Conservation (phyloP, 129 eudicot genomes). For the Oenanthe sinensis region DNA sequence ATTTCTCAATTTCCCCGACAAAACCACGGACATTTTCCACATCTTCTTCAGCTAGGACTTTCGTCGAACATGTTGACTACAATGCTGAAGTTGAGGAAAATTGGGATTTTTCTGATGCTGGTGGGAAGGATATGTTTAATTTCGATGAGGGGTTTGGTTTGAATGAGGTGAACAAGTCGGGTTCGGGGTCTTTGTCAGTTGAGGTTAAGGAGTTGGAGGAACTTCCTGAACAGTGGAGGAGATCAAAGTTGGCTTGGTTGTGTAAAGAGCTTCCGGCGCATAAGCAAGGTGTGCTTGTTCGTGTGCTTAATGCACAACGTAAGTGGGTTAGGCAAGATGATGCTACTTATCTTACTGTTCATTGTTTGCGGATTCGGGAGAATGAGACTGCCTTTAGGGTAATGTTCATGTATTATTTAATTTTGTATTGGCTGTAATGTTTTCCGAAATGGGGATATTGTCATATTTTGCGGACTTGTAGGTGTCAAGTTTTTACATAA, state of each 20-base stretch:
- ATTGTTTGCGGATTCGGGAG: conserved; percentile 83
- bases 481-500: background rate
- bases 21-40: conserved; percentile 7
- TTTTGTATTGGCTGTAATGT: background rate
- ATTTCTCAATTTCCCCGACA: conserved; percentile 6
- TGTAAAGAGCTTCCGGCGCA: conserved; percentile 87
- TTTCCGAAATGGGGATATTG: background rate
- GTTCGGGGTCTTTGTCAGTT: conserved; percentile 26
- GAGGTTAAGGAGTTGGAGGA: conserved; percentile 75
- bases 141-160: conserved; percentile 42
- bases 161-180: conserved; percentile 19
- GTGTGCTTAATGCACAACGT: conserved; percentile 64
- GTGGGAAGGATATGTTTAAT: conserved; percentile 28
- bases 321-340: conserved; percentile 89
- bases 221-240: conserved; percentile 89
- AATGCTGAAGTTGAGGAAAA: conserved; percentile 14
- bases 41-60: conserved; percentile 26
- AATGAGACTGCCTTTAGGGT: conserved; percentile 82
- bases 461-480: background rate
- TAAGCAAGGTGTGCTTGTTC: conserved; percentile 40
- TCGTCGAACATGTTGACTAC: conserved; percentile 36
- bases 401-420: conserved; percentile 1
- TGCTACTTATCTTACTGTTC: conserved; percentile 66
- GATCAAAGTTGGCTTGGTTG: conserved; percentile 84
- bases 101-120: conserved; percentile 12